Evolutionary conservation across 495 filamentous ascomycete species (phyloP).

Genomic region (Stereocaulon alpinum): DNA sequence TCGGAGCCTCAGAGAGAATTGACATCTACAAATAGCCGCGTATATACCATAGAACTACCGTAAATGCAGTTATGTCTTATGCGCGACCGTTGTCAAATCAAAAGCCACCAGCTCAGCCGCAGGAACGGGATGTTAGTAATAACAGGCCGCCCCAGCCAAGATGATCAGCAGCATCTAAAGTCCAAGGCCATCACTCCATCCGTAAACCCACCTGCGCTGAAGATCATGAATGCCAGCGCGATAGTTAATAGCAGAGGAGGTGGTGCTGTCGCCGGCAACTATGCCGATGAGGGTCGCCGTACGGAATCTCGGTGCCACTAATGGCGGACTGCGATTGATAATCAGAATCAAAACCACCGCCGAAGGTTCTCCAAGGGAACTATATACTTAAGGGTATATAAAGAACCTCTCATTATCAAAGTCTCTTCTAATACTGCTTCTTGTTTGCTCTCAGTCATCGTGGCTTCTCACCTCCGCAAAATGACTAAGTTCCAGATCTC

Average conservation of each 20-base stretch:
- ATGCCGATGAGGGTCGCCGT: background rate
- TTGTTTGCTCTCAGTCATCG: background rate
- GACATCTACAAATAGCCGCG: background rate
- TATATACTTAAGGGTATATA: background rate
- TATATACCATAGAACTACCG: too few relatives aligned
- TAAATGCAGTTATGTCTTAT: background rate
- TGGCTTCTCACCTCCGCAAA: constrained; percentile 19
- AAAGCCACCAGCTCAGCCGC: background rate
- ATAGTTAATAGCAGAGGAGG: background rate
- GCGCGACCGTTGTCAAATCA: background rate
- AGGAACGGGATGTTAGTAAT: background rate
- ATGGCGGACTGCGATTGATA: constrained; percentile 2
- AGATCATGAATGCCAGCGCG: background rate
- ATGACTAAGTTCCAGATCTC: constrained; percentile 76
- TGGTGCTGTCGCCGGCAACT: background rate
- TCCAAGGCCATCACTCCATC: background rate
- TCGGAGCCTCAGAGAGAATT: background rate
- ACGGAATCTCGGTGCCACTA: constrained; percentile 1
- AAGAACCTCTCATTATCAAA: background rate
- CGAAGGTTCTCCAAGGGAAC: background rate
- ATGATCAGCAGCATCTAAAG: background rate
- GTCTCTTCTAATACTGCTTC: background rate
- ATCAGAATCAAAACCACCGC: constrained; percentile 1
- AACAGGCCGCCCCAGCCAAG: background rate
- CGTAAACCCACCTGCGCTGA: background rate